Percentiles rank a stretch among this genome's conserved stretches.
Conservation (phyloP, 2,329 filamentous ascomycete species). For the Didymella pomorum region DNA sequence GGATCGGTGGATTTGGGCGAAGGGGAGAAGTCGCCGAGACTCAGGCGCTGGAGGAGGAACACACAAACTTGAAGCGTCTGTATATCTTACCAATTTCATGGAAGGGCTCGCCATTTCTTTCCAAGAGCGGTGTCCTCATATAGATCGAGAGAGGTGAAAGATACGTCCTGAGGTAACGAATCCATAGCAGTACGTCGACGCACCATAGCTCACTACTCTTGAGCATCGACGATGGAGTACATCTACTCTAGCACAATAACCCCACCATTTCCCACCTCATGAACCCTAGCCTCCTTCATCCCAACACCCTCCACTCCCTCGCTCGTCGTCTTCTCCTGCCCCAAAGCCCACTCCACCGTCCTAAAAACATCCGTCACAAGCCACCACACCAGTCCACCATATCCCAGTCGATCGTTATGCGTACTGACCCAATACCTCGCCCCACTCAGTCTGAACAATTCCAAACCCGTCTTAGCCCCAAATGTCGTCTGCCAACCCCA, state of each 20-base stretch:
- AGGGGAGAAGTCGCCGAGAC: background rate
- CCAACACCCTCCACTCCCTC: background rate
- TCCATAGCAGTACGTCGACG: background rate
- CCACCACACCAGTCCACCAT: slow-evolving; percentile 11
- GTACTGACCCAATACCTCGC: slow-evolving; percentile 19
- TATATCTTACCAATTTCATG: background rate
- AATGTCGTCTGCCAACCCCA: slow-evolving; percentile 15
- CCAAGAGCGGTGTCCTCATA: background rate
- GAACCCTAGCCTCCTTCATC: background rate
- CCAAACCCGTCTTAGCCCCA: slow-evolving; percentile 6
- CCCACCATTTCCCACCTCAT: slow-evolving; percentile 5
- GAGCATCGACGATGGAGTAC: background rate
- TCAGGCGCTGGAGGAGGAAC: background rate
- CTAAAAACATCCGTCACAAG: slow-evolving; percentile 6
- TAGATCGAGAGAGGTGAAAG: background rate
- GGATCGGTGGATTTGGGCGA: background rate
- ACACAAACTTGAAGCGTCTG: background rate
- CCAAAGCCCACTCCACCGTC: slow-evolving; percentile 11
- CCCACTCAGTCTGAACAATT: slow-evolving; percentile 6
- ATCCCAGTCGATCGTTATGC: slow-evolving; percentile 14
- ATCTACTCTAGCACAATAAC: slow-evolving; percentile 2
- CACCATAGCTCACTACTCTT: background rate
- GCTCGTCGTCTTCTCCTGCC: slow-evolving; percentile 1
- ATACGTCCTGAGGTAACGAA: background rate
- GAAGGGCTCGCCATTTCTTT: background rate